Conservation (phyloP, 2,329 filamentous ascomycete species). For the Cercospora berteroae region DNA sequence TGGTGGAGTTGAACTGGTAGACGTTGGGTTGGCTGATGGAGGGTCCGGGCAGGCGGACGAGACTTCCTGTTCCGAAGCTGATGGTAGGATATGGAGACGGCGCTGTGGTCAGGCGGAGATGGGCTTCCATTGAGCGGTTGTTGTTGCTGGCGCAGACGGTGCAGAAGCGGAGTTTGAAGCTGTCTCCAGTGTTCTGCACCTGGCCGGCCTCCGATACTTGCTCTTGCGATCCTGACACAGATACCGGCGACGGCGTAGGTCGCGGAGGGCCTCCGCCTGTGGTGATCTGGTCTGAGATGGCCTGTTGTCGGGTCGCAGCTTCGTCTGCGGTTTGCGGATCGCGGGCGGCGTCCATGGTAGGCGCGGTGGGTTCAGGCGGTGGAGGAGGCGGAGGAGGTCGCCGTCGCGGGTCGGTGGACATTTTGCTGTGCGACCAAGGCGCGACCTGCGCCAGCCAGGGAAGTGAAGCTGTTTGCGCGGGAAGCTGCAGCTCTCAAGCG, state of each 20-base stretch:
- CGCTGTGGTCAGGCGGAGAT: conserved; percentile 82
- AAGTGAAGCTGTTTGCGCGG: not conserved
- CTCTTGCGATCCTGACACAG: not conserved
- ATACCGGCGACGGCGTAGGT: not conserved
- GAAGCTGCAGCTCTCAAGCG: not conserved
- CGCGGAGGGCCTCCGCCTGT: not conserved
- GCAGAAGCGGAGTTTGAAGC: conserved; percentile 91
- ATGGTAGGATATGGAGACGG: conserved; percentile 75
- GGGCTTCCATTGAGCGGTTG: conserved; percentile 99
- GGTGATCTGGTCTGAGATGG: conserved; percentile 41
- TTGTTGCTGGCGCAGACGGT: conserved; percentile 99
- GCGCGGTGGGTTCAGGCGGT: conserved; percentile 44
- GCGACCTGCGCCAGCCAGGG: not conserved
- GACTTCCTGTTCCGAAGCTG: conserved; percentile 92
- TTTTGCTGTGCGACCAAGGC: conserved; percentile 29
- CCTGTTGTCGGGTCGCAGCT: conserved; percentile 26
- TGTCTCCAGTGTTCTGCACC: not conserved
- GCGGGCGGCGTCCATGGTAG: conserved; percentile 21
- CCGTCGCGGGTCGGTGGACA: conserved; percentile 46
- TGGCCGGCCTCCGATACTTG: conserved; percentile 37
- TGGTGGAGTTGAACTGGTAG: conserved; percentile 96
- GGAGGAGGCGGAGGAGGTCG: conserved; percentile 44
- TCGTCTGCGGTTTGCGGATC: conserved; percentile 15
- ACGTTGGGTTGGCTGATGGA: conserved; percentile 92
- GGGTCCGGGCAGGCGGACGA: conserved; percentile 88